Evolutionary conservation across 148 eudicot species (phyloP).

Genomic region (Dianthus caryophyllus): DNA sequence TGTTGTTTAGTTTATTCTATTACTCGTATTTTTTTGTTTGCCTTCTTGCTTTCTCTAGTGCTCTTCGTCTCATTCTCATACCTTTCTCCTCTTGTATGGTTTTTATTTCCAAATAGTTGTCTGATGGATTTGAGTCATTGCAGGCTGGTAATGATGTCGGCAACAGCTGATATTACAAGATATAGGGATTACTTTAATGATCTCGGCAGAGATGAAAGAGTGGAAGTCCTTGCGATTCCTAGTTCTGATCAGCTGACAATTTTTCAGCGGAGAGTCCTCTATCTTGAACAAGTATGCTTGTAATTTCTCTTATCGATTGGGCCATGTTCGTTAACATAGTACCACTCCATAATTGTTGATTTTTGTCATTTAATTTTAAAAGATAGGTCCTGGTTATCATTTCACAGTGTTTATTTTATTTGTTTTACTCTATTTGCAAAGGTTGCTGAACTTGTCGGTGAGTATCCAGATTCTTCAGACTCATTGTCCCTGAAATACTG

Average conservation of each 20-base stretch:
- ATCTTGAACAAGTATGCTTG: slow-evolving; percentile 73
- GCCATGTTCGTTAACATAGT: neutral
- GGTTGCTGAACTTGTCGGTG: slow-evolving; percentile 68
- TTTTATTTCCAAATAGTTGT: neutral
- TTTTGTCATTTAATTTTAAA: neutral
- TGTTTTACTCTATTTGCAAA: slow-evolving; percentile 22
- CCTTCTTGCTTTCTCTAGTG: neutral
- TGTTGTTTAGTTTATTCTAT: neutral
- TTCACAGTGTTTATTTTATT: neutral
- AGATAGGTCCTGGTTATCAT: neutral
- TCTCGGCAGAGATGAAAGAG: slow-evolving; percentile 86
- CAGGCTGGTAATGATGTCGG: slow-evolving; percentile 98
- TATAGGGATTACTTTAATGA: slow-evolving; percentile 84
- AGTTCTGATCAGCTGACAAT: slow-evolving; percentile 50
- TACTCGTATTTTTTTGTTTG: neutral
- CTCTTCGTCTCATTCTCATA: neutral
- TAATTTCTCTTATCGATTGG: neutral
- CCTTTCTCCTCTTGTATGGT: neutral
- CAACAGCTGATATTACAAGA: slow-evolving; percentile 85
- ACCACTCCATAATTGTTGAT: neutral
- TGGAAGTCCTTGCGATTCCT: slow-evolving; percentile 87
- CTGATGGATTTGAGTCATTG: slow-evolving; percentile 21
- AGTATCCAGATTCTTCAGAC: slow-evolving; percentile 33
- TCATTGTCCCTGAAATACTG: slow-evolving; percentile 52
- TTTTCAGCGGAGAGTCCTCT: slow-evolving; percentile 58